Conservation (phyloP, 2,329 filamentous ascomycete species). For the Botryotinia convoluta region DNA sequence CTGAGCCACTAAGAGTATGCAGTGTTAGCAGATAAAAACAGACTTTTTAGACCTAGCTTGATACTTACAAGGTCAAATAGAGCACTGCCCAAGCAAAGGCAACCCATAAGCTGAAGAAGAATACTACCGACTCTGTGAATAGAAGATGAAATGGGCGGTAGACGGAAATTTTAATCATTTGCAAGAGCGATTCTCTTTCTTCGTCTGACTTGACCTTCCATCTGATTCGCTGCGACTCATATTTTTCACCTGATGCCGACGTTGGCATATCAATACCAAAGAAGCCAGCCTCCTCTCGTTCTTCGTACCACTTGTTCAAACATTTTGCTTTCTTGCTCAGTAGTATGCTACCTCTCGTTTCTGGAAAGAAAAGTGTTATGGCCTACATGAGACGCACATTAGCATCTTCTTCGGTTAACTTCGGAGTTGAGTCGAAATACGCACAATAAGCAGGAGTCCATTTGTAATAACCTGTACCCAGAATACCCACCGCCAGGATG, state of each 20-base stretch:
- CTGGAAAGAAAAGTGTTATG: slow-evolving; percentile 70
- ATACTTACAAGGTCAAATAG: slow-evolving; percentile 67
- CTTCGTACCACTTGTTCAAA: slow-evolving; percentile 77
- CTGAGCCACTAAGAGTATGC: slow-evolving; percentile 48
- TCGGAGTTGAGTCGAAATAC: not conserved
- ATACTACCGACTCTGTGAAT: slow-evolving; percentile 73
- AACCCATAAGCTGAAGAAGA: slow-evolving; percentile 87
- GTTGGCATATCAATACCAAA: slow-evolving; percentile 50
- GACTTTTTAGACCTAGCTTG: not conserved
- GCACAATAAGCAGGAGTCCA: slow-evolving; percentile 55
- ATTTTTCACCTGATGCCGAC: slow-evolving; percentile 28
- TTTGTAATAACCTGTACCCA: slow-evolving; percentile 77
- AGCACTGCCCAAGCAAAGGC: slow-evolving; percentile 87
- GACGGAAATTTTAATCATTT: slow-evolving; percentile 72
- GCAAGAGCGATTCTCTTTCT: slow-evolving; percentile 63
- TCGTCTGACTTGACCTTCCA: slow-evolving; percentile 82
- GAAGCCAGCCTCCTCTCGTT: slow-evolving; percentile 57
- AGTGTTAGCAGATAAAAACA: slow-evolving; percentile 1
- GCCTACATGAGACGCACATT: slow-evolving; percentile 34
- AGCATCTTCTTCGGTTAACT: not conserved
- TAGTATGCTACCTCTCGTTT: slow-evolving; percentile 79
- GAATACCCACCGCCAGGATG: slow-evolving; percentile 82
- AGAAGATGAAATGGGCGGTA: slow-evolving; percentile 76
- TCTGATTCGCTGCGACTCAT: slow-evolving; percentile 56
- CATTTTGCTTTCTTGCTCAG: slow-evolving; percentile 70